Conservation (phyloP, 306 rosid species). For the Quercus mongolica region DNA sequence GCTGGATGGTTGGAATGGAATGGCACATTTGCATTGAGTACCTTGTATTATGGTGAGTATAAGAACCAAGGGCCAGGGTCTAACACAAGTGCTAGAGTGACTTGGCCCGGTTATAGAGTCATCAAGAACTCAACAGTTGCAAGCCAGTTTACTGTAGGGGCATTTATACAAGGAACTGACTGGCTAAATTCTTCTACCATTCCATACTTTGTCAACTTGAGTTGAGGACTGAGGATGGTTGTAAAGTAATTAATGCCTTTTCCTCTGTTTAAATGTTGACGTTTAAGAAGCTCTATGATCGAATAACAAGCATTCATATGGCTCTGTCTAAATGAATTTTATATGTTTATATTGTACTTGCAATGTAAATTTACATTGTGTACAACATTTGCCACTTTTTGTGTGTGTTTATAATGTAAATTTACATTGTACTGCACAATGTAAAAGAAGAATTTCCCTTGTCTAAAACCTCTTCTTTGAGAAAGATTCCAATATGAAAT, state of each 20-base stretch:
- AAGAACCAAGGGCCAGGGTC: slow-evolving; percentile 69
- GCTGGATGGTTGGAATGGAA: slow-evolving; percentile 85
- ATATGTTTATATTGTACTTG: too few relatives aligned
- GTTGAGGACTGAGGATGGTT: slow-evolving; percentile 16
- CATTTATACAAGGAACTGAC: slow-evolving; percentile 52
- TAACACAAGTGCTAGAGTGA: slow-evolving; percentile 51
- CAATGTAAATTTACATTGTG: too few relatives aligned
- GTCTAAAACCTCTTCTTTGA: too few relatives aligned
- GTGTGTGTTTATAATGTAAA: too few relatives aligned
- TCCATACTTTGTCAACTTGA: slow-evolving; percentile 45
- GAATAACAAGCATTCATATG: neutral
- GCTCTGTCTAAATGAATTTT: too few relatives aligned
- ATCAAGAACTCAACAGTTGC: slow-evolving; percentile 59
- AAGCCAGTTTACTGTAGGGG: slow-evolving; percentile 46
- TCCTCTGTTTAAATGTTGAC: neutral
- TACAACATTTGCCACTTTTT: too few relatives aligned
- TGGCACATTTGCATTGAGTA: slow-evolving; percentile 61
- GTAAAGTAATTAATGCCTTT: neutral
- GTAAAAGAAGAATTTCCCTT: too few relatives aligned
- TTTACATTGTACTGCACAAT: too few relatives aligned
- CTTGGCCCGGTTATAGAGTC: slow-evolving; percentile 81
- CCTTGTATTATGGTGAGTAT: slow-evolving; percentile 78
- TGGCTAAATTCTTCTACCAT: slow-evolving; percentile 64
- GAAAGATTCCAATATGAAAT: too few relatives aligned
- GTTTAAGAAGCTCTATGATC: neutral